These are phyloP conservation scores for Aspergillus fructus DNA, from an alignment of 2,329 filamentous ascomycete species.

Conservation along the genomic window DNA sequence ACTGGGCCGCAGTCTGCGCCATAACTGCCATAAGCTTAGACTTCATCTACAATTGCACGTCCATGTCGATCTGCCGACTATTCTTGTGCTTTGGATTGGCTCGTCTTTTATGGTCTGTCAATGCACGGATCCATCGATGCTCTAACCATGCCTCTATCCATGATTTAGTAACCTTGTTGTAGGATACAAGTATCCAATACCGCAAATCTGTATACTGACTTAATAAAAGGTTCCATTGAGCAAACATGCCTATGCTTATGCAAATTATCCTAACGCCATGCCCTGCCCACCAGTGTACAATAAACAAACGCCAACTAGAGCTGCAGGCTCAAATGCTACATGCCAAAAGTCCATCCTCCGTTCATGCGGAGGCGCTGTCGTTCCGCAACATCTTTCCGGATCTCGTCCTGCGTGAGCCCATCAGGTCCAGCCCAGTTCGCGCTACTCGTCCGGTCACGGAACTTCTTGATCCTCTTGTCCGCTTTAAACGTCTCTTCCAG, in stretches of 20 bases:
- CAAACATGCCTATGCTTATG: neutral
- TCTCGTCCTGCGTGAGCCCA: conserved; percentile 81
- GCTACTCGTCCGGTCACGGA: conserved; percentile 86
- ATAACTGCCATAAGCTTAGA: no score
- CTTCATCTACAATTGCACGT: no score
- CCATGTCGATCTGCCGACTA: no score
- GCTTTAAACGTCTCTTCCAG: conserved; percentile 97
- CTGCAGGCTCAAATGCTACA: conserved; percentile 25
- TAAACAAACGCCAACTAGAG: neutral
- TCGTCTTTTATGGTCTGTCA: no score
- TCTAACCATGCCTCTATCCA: no score
- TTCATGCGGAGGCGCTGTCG: conserved; percentile 77
- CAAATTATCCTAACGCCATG: conserved; percentile 1
- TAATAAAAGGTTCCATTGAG: neutral
- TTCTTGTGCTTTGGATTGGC: no score
- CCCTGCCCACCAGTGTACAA: neutral
- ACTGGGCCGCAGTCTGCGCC: no score
- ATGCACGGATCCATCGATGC: no score
- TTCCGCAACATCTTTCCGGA: conserved; percentile 74
- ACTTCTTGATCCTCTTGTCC: conserved; percentile 84
- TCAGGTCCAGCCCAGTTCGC: conserved; percentile 90
- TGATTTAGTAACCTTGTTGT: no score
- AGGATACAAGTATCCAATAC: neutral
- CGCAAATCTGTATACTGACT: neutral
- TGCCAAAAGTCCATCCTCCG: conserved; percentile 77